phyloP scores from a whole-genome alignment of 306 rosid species.

The Benincasa hispida region DNA sequence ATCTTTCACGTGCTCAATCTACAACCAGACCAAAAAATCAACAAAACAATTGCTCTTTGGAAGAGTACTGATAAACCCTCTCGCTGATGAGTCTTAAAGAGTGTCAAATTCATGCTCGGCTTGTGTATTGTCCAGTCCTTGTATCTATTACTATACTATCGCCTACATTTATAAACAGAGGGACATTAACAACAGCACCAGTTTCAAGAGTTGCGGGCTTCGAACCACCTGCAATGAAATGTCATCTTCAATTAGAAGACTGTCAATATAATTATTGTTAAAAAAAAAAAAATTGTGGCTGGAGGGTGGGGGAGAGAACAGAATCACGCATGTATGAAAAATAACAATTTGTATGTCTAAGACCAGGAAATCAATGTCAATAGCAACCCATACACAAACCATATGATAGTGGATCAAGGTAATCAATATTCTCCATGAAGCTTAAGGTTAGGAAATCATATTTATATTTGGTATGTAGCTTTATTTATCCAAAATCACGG shows the following conservation, averaged over 20 bases:
- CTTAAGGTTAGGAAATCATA: background rate
- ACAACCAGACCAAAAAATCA: background rate
- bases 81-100: background rate
- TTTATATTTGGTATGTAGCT: background rate
- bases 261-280: background rate
- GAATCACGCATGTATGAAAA: background rate
- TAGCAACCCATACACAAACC: background rate
- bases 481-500: background rate
- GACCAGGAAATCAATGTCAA: background rate
- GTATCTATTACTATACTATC: conserved; percentile 75
- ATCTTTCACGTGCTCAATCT: background rate
- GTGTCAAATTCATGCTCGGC: conserved; percentile 48
- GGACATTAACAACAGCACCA: conserved; percentile 72
- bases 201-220: conserved; percentile 95
- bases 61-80: background rate
- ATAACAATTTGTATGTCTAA: background rate
- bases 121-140: conserved; percentile 84
- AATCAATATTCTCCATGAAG: background rate
- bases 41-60: background rate
- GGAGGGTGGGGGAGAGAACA: background rate
- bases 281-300: background rate
- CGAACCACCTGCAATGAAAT: conserved; percentile 61
- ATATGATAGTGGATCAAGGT: background rate
- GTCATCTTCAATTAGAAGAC: background rate
- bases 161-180: conserved; percentile 63